Evolutionary conservation across 192 early-diverging fungal genomes (phyloP), one percentile per base, ranked within the genome.

Genomic region (Coemansia sp.): DNA sequence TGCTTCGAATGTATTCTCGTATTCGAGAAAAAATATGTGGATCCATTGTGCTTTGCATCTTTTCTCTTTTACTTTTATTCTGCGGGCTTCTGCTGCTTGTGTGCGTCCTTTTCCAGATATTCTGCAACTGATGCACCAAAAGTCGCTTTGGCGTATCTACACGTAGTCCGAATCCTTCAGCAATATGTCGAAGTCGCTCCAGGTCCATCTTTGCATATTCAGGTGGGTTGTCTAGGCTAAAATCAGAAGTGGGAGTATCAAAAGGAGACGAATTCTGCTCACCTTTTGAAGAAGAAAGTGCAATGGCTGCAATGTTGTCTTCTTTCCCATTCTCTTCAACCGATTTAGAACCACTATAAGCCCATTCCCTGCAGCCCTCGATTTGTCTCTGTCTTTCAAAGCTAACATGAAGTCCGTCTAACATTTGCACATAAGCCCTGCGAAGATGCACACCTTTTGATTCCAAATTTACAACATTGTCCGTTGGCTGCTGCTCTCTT

Each of bases 1-100:
- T 51, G 47, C 60, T 58, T n/a, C 73, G 73, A 43, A 76, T 76
- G 39, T 51, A 57, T 32, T 55, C 54, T 7, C 68, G 60, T 21
- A 76, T 12, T 32, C 41, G 58, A 8, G 11, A 12, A n/a, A 42
- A 47, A 11, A 72, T 26, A 11, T 52, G 43, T 37, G 6, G 15
- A 37, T 54, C 42, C 43, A 39, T 32, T 32, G 18, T 22, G 6
- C 46, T 62, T 6, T 32, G 61, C 16, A 9, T 32, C 19, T 39
- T 54, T 16, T 41, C 22, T 40, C 8, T 16, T 41, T 2, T 52
- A 16, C 18, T 52, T 22, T 39, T 43, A 51, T 19, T 57, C 1
- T 32, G 16, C n/a, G 10, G 10, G 1, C 3, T 52, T 16, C n/a
- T 10, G 15, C 26, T 26, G 22, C 9, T 16, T 56, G 8, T 8